Base-by-base conservation (phyloP, 2,329 filamentous ascomycete genomes). In the Xylaria sp. region DNA sequence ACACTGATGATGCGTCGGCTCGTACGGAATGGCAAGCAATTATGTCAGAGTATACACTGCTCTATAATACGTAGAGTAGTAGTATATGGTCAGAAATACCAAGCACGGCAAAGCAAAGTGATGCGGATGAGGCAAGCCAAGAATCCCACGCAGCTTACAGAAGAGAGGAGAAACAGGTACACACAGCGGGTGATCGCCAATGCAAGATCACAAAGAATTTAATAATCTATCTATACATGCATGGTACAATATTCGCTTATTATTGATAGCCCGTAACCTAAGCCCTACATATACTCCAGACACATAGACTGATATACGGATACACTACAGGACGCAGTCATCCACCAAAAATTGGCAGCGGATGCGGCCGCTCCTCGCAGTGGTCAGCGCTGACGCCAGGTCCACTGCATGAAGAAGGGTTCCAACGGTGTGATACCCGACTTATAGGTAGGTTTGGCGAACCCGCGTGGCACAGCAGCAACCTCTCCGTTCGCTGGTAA, bases 291-390 rank as follows among this genome's bases (percentile, higher is more conserved):
- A 48, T 50, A 55, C 48, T 51, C 60, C 29, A 54, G 63, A 60
- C 51, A 64, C 62, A 35, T 50, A 21, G 6, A 65, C 53, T 59
- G 42, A 58, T 5, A 50, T 57, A 62, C 59, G 61, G 32, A 66
- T 37, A 64, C 27, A 50, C 54, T n/a, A 54, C 59, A 64, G 62
- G 47, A 60, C 47, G 53, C 58, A 25, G 58, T 63, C 67, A 40
- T 62, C 58, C 50, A 48, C 62, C 47, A 58, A 54, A 1, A 9
- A 32, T 50, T 54, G 60, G 66, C 60, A 69, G 63, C 69, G 66
- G 63, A 42, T 72, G 70, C 70, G 70, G 70, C 70, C 70, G 70
- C 60, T 67, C 62, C 47, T 50, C 32, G 54, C 23, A 18, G 51
- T 59, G 42, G 47, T 48, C 48, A 40, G 53, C 57, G 55, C 54